Percentiles rank a stretch among this genome's conserved stretches.
phyloP scores from a whole-genome alignment of 805 yeast species.

The Zygotorulaspora florentina region DNA sequence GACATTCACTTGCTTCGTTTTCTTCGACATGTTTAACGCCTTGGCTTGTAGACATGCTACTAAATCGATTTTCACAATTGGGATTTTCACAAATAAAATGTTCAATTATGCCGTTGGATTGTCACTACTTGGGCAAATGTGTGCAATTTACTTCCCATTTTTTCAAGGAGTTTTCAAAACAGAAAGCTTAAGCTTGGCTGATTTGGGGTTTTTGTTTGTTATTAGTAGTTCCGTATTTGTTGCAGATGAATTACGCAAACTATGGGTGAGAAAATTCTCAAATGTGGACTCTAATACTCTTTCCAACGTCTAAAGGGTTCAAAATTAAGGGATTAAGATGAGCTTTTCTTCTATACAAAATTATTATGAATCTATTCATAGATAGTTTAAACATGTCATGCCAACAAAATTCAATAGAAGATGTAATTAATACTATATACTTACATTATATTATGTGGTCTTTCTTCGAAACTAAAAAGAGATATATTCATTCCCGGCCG shows the following conservation, averaged over 20 bases:
- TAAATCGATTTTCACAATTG: constrained; percentile 78
- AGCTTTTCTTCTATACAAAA: not conserved
- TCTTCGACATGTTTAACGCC: constrained; percentile 96
- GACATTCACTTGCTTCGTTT: constrained; percentile 96
- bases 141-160: constrained; percentile 90
- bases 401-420: not conserved
- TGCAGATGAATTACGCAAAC: constrained; percentile 80
- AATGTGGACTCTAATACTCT: constrained; percentile 17
- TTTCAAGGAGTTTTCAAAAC: constrained; percentile 93
- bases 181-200: constrained; percentile 74
- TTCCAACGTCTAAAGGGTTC: constrained; percentile 18
- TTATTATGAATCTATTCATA: not conserved
- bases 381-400: constrained; percentile 1
- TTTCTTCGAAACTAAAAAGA: constrained; percentile 9
- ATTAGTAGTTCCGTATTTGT: constrained; percentile 79
- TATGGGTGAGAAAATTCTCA: constrained; percentile 22
- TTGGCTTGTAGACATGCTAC: constrained; percentile 84
- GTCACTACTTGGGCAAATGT: constrained; percentile 82
- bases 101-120: constrained; percentile 90
- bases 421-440: not conserved
- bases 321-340: not conserved
- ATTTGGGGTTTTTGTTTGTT: constrained; percentile 55
- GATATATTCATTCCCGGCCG: constrained; percentile 53
- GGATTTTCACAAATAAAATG: constrained; percentile 75
- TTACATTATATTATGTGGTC: no score